Evolutionary conservation across 2,329 filamentous ascomycete species (phyloP).

Genomic region (Cadophora gregata): DNA sequence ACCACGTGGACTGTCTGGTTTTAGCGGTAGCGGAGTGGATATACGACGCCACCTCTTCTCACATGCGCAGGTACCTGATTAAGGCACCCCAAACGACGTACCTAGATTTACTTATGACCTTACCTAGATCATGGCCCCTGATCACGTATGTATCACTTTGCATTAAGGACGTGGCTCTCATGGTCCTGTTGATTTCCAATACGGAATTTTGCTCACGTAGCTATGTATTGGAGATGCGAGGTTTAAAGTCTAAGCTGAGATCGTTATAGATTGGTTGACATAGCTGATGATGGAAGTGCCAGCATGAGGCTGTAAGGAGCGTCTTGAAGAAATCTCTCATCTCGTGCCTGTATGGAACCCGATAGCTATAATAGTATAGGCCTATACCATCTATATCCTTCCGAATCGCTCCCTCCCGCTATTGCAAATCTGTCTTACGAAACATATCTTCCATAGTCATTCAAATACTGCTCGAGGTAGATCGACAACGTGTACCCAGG

Average conservation of each 20-base stretch:
- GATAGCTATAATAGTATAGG: slow-evolving; percentile 9
- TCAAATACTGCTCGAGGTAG: slow-evolving; percentile 55
- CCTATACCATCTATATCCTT: slow-evolving; percentile 7
- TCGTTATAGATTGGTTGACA: background rate
- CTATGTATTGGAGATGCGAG: background rate
- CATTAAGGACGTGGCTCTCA: too few relatives aligned
- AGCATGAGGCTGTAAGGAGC: background rate
- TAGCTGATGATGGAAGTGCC: background rate
- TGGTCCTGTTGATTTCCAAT: background rate
- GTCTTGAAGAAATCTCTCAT: slow-evolving; percentile 6
- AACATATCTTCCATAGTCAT: slow-evolving; percentile 51
- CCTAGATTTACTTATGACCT: too few relatives aligned
- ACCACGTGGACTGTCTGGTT: background rate
- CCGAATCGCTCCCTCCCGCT: background rate
- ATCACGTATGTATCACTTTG: background rate
- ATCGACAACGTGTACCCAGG: slow-evolving; percentile 50
- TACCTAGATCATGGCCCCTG: too few relatives aligned
- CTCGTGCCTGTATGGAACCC: background rate
- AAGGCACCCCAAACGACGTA: background rate
- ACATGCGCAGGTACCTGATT: background rate
- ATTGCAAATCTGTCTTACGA: slow-evolving; percentile 19
- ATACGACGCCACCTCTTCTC: background rate
- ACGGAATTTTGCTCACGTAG: background rate
- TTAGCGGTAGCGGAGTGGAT: background rate
- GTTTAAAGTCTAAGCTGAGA: background rate